A percentile compares a stretch with the other conserved stretches of the same genome.
Evolutionary conservation across 192 early-diverging fungal genomes (phyloP).

Genomic region (Backusella sp.): DNA sequence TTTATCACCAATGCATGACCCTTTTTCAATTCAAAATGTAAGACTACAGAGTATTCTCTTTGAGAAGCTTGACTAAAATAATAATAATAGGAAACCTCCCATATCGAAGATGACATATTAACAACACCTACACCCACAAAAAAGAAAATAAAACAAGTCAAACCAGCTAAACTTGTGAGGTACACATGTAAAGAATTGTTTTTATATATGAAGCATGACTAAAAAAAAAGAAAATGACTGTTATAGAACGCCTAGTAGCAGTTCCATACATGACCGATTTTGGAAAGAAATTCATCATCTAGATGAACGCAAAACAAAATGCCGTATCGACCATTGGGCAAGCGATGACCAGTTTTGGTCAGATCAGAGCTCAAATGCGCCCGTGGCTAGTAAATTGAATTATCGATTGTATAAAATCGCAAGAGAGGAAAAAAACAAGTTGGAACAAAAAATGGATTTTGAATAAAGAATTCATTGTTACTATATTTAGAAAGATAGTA

Average conservation of each 20-base stretch:
- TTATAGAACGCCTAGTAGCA: background rate
- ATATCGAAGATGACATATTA: background rate
- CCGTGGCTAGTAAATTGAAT: background rate
- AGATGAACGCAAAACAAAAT: background rate
- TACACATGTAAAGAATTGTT: background rate
- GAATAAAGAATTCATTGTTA: background rate
- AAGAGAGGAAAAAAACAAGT: background rate
- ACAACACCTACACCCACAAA: slow-evolving; percentile 8
- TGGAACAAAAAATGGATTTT: background rate
- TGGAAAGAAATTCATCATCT: slow-evolving; percentile 18
- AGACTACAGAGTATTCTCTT: background rate
- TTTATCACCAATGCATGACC: background rate
- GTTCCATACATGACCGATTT: background rate
- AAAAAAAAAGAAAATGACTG: too few species aligned
- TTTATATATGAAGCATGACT: background rate
- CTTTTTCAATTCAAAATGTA: background rate
- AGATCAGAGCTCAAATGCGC: background rate
- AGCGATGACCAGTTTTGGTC: slow-evolving; percentile 12
- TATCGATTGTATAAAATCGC: background rate
- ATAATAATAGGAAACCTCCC: background rate
- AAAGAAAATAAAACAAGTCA: background rate
- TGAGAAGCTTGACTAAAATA: background rate
- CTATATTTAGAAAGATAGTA: background rate
- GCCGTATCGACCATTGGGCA: background rate
- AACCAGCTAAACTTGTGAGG: background rate